Evolutionary conservation across 768 basidiomycete species (phyloP).

Genomic region (Russula olivacea): DNA sequence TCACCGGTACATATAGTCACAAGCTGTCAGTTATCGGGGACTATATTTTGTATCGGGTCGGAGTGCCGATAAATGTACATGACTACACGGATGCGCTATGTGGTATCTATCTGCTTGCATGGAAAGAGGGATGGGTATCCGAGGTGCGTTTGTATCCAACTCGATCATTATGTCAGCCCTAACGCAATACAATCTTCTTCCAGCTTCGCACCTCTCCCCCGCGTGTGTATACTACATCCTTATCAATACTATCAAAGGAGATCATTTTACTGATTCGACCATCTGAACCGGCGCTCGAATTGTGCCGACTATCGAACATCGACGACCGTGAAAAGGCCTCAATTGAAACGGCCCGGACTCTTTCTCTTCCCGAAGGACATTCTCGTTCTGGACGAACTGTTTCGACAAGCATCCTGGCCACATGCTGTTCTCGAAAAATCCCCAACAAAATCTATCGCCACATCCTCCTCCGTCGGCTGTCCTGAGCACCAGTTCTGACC

Average conservation of each 20-base stretch:
- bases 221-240: neutral
- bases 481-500: neutral
- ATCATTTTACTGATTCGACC: conserved; percentile 4
- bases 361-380: conserved; percentile 10
- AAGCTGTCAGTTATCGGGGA: conserved; percentile 12
- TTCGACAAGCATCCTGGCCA: conserved; percentile 11
- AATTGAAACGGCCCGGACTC: neutral
- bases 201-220: neutral
- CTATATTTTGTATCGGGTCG: conserved; percentile 15
- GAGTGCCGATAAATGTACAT: neutral
- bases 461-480: neutral
- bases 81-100: neutral
- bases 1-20: neutral
- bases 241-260: conserved; percentile 8
- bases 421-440: neutral
- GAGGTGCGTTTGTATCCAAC: neutral
- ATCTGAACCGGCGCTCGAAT: conserved; percentile 5
- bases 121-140: conserved; percentile 12
- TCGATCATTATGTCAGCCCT: neutral
- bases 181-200: neutral
- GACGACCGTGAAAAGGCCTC: neutral
- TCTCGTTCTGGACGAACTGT: conserved; percentile 5
- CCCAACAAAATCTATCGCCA: neutral
- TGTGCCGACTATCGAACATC: conserved; percentile 5
- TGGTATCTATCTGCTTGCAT: conserved; percentile 7